Conservation (phyloP, 2,329 filamentous ascomycete species). For the Pyricularia sp. region DNA sequence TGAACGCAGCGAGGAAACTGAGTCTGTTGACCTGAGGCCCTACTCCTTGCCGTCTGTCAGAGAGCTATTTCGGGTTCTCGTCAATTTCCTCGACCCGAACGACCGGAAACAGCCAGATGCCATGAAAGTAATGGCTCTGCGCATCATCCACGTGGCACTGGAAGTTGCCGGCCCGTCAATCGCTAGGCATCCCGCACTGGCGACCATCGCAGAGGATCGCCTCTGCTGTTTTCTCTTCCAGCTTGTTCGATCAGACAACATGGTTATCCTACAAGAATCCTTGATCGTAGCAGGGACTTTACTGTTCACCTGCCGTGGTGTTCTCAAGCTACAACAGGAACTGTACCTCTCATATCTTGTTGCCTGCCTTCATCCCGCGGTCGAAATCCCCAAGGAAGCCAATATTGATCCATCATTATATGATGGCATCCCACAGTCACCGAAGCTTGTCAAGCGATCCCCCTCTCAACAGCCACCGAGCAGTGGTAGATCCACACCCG, state of each 20-base stretch:
- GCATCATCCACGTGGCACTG: slow-evolving; percentile 93
- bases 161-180: slow-evolving; percentile 96
- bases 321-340: slow-evolving; percentile 93
- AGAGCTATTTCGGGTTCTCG: slow-evolving; percentile 87
- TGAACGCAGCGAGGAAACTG: slow-evolving; percentile 19
- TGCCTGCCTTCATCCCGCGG: slow-evolving; percentile 84
- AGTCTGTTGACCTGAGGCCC: slow-evolving; percentile 59
- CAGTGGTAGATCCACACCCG: slow-evolving; percentile 81
- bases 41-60: slow-evolving; percentile 92
- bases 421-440: slow-evolving; percentile 83
- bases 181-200: slow-evolving; percentile 80
- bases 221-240: slow-evolving; percentile 94
- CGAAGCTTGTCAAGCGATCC: slow-evolving; percentile 72
- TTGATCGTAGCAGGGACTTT: slow-evolving; percentile 86
- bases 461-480: slow-evolving; percentile 51
- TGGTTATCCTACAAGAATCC: slow-evolving; percentile 88
- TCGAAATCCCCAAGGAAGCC: slow-evolving; percentile 84
- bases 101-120: slow-evolving; percentile 88
- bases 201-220: slow-evolving; percentile 81
- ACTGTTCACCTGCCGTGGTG: slow-evolving; percentile 78
- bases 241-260: slow-evolving; percentile 90
- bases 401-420: slow-evolving; percentile 89
- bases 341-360: slow-evolving; percentile 91
- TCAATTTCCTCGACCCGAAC: slow-evolving; percentile 88
- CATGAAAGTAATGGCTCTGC: slow-evolving; percentile 93